Evolutionary conservation across 495 filamentous ascomycete genomes (phyloP).

Genomic region (Sporormia fimetaria): DNA sequence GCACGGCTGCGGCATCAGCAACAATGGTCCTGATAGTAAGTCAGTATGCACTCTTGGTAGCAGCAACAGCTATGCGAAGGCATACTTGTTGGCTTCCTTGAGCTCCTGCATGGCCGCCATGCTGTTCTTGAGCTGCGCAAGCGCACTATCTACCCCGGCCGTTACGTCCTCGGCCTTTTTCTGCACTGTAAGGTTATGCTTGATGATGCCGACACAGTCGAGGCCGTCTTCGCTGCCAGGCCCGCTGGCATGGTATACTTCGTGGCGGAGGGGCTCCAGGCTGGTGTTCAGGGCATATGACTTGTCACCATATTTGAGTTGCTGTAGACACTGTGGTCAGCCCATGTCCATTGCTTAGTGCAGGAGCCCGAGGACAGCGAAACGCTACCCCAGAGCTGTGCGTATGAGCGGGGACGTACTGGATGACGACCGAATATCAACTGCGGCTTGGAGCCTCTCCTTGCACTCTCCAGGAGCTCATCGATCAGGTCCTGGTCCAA

Average conservation of each 20-base stretch:
- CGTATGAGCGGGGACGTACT: constrained; percentile 17
- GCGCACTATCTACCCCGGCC: constrained; percentile 28
- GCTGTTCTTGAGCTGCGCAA: constrained; percentile 30
- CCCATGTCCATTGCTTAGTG: constrained; percentile 3
- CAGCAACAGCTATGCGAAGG: constrained; percentile 5
- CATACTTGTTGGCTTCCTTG: constrained; percentile 33
- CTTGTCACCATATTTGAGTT: constrained; percentile 27
- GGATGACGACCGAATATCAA: constrained; percentile 26
- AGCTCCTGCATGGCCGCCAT: constrained; percentile 30
- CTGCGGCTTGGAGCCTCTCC: constrained; percentile 25
- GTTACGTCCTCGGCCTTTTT: constrained; percentile 17
- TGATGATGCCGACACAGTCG: constrained; percentile 25
- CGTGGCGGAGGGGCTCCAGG: constrained; percentile 21
- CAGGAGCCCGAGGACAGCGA: not conserved
- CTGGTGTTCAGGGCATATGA: constrained; percentile 18
- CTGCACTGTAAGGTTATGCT: constrained; percentile 23
- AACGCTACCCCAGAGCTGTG: not conserved
- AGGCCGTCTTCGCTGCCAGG: constrained; percentile 20
- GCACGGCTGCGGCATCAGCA: constrained; percentile 13
- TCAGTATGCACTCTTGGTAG: constrained; percentile 7
- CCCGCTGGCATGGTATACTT: constrained; percentile 21
- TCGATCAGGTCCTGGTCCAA: constrained; percentile 25
- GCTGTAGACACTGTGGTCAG: constrained; percentile 19
- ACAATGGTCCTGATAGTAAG: constrained; percentile 23
- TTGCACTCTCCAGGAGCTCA: constrained; percentile 23